These are phyloP conservation scores for Trifolium dubium DNA, from an alignment of 306 rosid genomes.

Conservation along the genomic window DNA sequence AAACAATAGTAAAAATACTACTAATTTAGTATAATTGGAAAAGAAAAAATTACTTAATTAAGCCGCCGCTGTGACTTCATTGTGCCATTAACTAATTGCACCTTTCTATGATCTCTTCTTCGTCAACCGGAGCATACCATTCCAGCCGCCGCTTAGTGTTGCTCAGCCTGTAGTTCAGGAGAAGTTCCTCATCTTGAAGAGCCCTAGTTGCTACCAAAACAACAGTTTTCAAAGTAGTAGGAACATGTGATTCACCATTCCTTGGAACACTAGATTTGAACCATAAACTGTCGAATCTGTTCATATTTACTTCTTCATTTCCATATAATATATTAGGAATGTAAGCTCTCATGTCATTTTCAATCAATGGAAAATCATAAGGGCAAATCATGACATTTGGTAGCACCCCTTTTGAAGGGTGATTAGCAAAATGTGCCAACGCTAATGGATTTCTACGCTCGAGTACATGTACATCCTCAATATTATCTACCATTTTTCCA, in stretches of 20 bases:
- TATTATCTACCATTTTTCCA: constrained; percentile 40
- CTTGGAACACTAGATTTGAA: constrained; percentile 63
- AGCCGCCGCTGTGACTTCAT: not conserved
- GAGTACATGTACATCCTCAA: constrained; percentile 50
- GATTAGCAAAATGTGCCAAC: constrained; percentile 83
- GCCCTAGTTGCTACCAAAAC: constrained; percentile 83
- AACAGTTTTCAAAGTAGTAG: constrained; percentile 65
- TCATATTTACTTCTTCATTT: constrained; percentile 59
- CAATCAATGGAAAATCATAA: constrained; percentile 83
- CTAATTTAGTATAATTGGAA: not conserved
- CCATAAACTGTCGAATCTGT: constrained; percentile 69
- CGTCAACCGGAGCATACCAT: constrained; percentile 85
- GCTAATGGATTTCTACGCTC: constrained; percentile 90
- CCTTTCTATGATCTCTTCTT: constrained; percentile 71
- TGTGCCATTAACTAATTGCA: constrained; percentile 45
- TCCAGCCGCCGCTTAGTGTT: constrained; percentile 71
- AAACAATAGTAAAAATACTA: not conserved
- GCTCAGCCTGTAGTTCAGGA: constrained; percentile 82
- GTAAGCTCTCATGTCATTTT: constrained; percentile 70
- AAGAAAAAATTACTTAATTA: constrained; percentile 20
- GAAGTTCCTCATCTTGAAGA: constrained; percentile 77
- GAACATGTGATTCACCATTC: constrained; percentile 52
- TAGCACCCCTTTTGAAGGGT: constrained; percentile 74
- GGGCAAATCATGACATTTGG: constrained; percentile 95
- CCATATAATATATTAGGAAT: constrained; percentile 78